Percentiles rank a stretch among this genome's conserved stretches.
These are phyloP conservation scores for Xylaria sp. DNA, from an alignment of 2,329 filamentous ascomycete genomes.

Conservation along the genomic window DNA sequence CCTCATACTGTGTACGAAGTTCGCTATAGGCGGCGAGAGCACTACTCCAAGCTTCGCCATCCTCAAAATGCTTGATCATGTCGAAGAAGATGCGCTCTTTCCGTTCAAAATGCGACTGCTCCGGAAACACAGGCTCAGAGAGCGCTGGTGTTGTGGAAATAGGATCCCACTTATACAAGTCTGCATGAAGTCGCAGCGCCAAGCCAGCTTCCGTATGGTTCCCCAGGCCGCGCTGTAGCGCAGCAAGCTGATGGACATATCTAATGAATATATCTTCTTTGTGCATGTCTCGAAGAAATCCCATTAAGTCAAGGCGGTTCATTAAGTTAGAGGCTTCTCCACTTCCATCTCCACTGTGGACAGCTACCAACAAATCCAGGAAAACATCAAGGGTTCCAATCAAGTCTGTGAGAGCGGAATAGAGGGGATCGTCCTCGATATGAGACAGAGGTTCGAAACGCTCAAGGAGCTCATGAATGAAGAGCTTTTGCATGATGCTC, in stretches of 20 bases:
- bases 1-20: constrained; percentile 89
- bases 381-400: constrained; percentile 89
- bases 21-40: constrained; percentile 90
- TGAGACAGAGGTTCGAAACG: constrained; percentile 78
- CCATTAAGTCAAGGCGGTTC: constrained; percentile 90
- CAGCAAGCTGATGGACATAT: constrained; percentile 91
- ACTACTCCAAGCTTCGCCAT: constrained; percentile 92
- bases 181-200: constrained; percentile 88
- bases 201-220: constrained; percentile 90
- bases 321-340: constrained; percentile 85
- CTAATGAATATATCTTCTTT: constrained; percentile 97
- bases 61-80: constrained; percentile 94
- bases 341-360: constrained; percentile 78
- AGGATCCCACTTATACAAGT: constrained; percentile 92
- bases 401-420: constrained; percentile 78
- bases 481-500: constrained; percentile 89
- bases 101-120: constrained; percentile 88
- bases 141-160: constrained; percentile 72
- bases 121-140: constrained; percentile 78
- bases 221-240: constrained; percentile 77
- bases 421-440: constrained; percentile 76
- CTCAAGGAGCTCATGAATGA: constrained; percentile 84
- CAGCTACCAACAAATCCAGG: constrained; percentile 87
- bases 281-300: constrained; percentile 95
- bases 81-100: constrained; percentile 93